Base-by-base conservation (phyloP, 352 stramenopile genomes). In the Globisporangium orthogonon region DNA sequence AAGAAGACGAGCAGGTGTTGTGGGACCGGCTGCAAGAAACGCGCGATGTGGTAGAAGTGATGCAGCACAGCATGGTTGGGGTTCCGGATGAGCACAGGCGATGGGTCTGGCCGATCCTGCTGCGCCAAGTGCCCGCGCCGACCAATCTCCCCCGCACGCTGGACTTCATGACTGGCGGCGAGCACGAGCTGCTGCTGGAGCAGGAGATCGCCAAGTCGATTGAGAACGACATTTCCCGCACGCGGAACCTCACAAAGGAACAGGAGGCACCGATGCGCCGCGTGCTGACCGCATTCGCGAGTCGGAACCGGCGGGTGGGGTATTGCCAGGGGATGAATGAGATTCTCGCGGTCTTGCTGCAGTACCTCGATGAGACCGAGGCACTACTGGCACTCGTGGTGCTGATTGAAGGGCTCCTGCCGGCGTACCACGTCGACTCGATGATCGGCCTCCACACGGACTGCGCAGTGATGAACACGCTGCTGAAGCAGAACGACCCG, bases 261-360 rank as follows among this genome's bases (percentile, higher is more conserved):
- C 74, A 88, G 65, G 65, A 74, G 6, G 59, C 65, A 29, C 65
- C 73, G 11, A 89, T 94, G 76, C 67, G 79, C 7, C 71, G 77
- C 46, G 79, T 91, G 15, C 72, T 94, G 10, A 77, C 76, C 23
- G 74, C 79, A 11, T 94, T 94, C 74, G 83, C 83, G 2, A 70
- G 68, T 50, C 77, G 81, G 31, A 90, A 91, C 60, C 80, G 81
- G 7, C 73, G 79, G 1, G 80, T 94, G 37, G 83, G 83, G 0
- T 94, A 94, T 52, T 94, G 83, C 37, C 83, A 94, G 60, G 83
- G 83, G 11, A 94, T 94, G 83, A 94, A 94, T 53, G 83, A 94
- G 61, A 86, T 94, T 5, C 58, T 87, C 7, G 78, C 78, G 2
- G 73, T 91, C 14, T 56, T 94, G 45, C 63, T 94, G 15, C 69